These are phyloP conservation scores for Phaffia tasmanica DNA, from an alignment of 768 basidiomycete genomes.

Conservation along the genomic window DNA sequence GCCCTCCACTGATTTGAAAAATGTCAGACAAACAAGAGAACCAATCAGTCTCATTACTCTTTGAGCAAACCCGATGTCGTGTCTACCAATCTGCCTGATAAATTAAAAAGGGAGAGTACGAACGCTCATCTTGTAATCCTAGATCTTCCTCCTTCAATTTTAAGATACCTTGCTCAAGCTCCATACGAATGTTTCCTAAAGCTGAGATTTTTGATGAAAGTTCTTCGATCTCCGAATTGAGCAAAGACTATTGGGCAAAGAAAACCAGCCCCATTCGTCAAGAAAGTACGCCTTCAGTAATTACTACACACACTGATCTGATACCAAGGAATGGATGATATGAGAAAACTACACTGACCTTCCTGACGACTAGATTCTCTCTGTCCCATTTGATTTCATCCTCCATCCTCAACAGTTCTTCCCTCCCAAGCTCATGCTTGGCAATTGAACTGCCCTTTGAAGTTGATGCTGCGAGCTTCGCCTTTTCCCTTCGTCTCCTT, in stretches of 20 bases:
- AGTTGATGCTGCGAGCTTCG: conserved; percentile 45
- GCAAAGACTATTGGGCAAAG: conserved; percentile 51
- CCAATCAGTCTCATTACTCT: background rate
- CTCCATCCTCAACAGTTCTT: conserved; percentile 71
- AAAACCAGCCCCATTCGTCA: too few species aligned
- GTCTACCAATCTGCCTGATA: background rate
- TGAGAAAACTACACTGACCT: conserved; percentile 47
- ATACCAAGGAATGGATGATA: background rate
- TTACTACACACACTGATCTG: background rate
- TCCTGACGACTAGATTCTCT: conserved; percentile 78
- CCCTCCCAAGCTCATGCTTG: conserved; percentile 63
- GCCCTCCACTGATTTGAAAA: conserved; percentile 58
- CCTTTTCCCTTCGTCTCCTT: conserved; percentile 34
- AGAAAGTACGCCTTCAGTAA: background rate
- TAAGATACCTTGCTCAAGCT: conserved; percentile 69
- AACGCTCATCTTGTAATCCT: conserved; percentile 91
- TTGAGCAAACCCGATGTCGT: background rate
- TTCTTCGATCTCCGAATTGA: conserved; percentile 76
- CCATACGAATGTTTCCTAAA: conserved; percentile 64
- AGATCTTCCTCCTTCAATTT: conserved; percentile 88
- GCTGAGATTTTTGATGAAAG: conserved; percentile 81
- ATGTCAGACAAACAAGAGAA: background rate
- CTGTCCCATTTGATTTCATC: conserved; percentile 82
- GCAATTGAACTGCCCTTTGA: conserved; percentile 47
- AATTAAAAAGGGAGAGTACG: conserved; percentile 35